These are phyloP conservation scores for Striga hermonthica DNA, from an alignment of 305 asterid species.

Conservation along the genomic window DNA sequence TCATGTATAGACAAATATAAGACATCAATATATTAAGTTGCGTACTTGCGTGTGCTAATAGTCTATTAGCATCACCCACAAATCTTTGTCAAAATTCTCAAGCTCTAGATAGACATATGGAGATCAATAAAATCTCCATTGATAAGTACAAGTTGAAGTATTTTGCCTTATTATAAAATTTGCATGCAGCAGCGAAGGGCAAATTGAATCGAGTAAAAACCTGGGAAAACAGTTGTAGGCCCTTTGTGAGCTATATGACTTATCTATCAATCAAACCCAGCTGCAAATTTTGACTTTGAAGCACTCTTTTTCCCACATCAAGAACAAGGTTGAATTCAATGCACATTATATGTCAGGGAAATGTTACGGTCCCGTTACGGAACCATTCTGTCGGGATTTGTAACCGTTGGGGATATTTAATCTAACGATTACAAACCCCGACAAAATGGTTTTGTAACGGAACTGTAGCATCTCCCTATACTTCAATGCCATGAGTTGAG, in stretches of 20 bases:
- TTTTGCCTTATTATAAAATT: background rate
- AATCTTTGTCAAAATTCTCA: constrained; percentile 19
- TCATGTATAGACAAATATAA: too few species aligned
- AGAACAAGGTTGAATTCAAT: background rate
- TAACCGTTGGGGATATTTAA: too few species aligned
- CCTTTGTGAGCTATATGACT: constrained; percentile 24
- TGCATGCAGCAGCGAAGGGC: constrained; percentile 15
- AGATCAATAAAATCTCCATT: background rate
- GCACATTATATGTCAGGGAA: too few species aligned
- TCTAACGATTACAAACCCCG: too few species aligned
- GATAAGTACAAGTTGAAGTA: background rate
- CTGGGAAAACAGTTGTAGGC: constrained; percentile 24
- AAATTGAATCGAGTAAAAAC: constrained; percentile 1
- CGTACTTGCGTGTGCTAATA: background rate
- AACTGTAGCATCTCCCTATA: too few species aligned
- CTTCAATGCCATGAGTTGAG: too few species aligned
- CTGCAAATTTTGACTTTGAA: constrained; percentile 37
- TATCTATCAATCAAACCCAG: constrained; percentile 29
- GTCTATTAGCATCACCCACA: constrained; percentile 1
- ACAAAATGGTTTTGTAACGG: too few species aligned
- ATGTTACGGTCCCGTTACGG: too few species aligned
- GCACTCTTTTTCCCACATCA: constrained; percentile 16
- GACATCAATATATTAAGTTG: background rate
- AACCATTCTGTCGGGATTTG: too few species aligned
- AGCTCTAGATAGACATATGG: constrained; percentile 6